Evolutionary conservation across 257 asterid species (phyloP).

Genomic region (Penstemon davidsonii): DNA sequence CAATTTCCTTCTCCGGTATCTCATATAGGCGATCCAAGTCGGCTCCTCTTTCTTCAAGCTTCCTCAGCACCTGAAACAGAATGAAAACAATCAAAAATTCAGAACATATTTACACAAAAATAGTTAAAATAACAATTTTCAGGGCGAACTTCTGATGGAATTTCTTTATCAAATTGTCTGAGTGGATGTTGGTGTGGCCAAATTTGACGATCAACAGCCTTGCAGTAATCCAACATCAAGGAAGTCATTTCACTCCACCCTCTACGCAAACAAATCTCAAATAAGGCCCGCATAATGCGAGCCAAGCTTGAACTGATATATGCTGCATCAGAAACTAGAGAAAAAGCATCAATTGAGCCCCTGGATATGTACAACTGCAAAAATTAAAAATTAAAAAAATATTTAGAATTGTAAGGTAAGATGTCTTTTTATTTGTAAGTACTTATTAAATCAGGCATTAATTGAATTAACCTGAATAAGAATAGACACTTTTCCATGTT

Average conservation of each 20-base stretch:
- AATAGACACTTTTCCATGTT: constrained; percentile 91
- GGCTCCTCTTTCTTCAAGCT: constrained; percentile 84
- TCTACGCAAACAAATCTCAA: constrained; percentile 90
- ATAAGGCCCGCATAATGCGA: constrained; percentile 92
- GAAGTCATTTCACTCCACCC: constrained; percentile 99
- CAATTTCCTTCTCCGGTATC: constrained; percentile 88
- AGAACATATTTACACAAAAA: constrained; percentile 19
- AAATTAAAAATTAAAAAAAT: constrained; percentile 24
- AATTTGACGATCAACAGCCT: constrained; percentile 95
- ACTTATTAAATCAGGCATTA: constrained; percentile 23
- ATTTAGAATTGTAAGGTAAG: constrained; percentile 26
- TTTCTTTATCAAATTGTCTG: constrained; percentile 88
- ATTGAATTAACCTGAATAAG: constrained; percentile 77
- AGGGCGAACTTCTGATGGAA: constrained; percentile 67
- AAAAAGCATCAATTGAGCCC: constrained; percentile 77
- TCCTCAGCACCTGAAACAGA: constrained; percentile 72
- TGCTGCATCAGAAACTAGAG: constrained; percentile 89
- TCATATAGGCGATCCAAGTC: constrained; percentile 85
- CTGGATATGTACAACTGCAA: constrained; percentile 88
- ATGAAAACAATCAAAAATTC: background rate
- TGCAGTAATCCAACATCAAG: constrained; percentile 83
- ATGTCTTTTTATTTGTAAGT: constrained; percentile 11
- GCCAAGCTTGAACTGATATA: constrained; percentile 95
- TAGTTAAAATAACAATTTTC: constrained; percentile 17
- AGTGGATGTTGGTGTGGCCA: constrained; percentile 99